phyloP scores from a whole-genome alignment of 2,329 filamentous ascomycete species.

The Trichocomaceae sp. region DNA sequence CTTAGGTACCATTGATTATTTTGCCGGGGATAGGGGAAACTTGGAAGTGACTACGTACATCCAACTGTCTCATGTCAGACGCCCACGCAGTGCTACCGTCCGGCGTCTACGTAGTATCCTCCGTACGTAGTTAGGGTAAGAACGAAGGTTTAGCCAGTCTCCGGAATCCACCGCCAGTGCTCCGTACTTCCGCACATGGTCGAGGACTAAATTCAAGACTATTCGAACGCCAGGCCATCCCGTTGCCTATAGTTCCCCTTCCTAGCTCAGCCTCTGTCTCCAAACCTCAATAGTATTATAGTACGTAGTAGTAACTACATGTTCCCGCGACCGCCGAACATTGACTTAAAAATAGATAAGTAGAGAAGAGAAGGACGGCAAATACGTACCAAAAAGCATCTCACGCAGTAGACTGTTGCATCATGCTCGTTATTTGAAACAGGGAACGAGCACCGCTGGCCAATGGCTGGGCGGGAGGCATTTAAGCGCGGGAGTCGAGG shows the following conservation, averaged over 20 bases:
- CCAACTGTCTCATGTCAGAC: no score
- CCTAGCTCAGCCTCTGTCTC: neutral
- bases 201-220: neutral
- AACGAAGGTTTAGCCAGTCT: no score
- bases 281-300: no score
- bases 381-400: neutral
- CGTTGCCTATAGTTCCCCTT: neutral
- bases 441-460: neutral
- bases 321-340: no score
- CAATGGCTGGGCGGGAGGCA: neutral
- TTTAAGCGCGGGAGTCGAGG: neutral
- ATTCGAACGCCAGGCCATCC: neutral
- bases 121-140: no score
- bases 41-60: no score
- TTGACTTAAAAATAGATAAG: neutral
- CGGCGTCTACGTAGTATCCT: no score
- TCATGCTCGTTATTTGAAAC: neutral
- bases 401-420: neutral
- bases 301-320: no score
- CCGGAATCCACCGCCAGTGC: no score
- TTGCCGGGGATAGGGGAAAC: neutral
- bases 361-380: neutral
- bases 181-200: neutral
- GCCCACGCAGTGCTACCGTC: no score
- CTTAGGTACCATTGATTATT: no score